Evolutionary conservation across 306 rosid genomes (phyloP).

Genomic region (Begonia masoniana): DNA sequence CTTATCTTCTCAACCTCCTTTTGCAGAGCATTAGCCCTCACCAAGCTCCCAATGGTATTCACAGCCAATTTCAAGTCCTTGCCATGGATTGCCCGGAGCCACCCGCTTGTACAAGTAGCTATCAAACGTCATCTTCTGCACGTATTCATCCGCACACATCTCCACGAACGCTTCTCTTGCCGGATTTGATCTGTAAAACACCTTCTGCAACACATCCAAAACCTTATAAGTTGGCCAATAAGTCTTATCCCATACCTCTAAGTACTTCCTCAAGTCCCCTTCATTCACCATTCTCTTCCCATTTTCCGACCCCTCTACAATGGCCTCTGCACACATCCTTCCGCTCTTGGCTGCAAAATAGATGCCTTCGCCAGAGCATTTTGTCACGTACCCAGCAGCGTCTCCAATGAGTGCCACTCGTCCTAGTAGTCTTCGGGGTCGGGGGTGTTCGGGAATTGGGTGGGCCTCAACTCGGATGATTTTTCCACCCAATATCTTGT

Average conservation of each 20-base stretch:
- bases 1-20: constrained; percentile 84
- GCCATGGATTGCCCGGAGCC: constrained; percentile 79
- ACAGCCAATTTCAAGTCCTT: constrained; percentile 93
- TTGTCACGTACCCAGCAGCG: constrained; percentile 97
- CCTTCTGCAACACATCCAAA: constrained; percentile 91
- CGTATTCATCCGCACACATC: constrained; percentile 97
- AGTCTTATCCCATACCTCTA: constrained; percentile 97
- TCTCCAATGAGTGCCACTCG: constrained; percentile 89
- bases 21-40: constrained; percentile 80
- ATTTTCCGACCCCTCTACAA: constrained; percentile 74
- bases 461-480: constrained; percentile 95
- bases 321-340: constrained; percentile 94
- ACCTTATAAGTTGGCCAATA: constrained; percentile 99
- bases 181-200: constrained; percentile 90
- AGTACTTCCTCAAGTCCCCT: constrained; percentile 72
- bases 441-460: constrained; percentile 94
- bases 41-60: constrained; percentile 89
- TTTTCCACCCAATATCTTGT: constrained; percentile 83
- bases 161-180: constrained; percentile 97
- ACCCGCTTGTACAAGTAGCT: constrained; percentile 88
- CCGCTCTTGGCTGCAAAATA: constrained; percentile 98
- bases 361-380: constrained; percentile 96
- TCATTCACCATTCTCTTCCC: constrained; percentile 95
- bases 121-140: constrained; percentile 99
- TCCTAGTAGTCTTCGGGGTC: constrained; percentile 62